Conservation (phyloP, 371 early-diverging fungal species). For the Mucor plumbeus region DNA sequence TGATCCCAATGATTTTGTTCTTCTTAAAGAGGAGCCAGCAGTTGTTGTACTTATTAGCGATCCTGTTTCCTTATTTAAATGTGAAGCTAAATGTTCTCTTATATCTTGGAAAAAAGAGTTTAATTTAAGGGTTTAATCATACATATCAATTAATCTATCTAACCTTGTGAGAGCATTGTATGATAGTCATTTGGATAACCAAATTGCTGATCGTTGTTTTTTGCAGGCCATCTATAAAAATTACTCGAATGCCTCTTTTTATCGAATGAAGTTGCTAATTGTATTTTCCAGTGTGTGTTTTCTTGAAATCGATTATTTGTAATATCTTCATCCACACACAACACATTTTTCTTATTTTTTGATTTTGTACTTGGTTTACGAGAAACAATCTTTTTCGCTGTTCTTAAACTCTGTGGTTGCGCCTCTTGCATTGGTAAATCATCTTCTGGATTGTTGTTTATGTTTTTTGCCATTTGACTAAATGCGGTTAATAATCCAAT, state of each 20-base stretch:
- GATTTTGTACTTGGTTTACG: conserved; percentile 11
- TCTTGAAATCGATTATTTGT: conserved; percentile 6
- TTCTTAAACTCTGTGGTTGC: background rate
- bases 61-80: conserved; percentile 9
- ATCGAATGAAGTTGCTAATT: conserved; percentile 17
- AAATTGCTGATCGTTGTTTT: conserved; percentile 1
- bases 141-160: background rate
- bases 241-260: conserved; percentile 3
- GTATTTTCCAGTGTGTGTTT: conserved; percentile 24
- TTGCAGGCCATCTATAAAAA: conserved; percentile 12
- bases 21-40: conserved; percentile 11
- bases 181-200: conserved; percentile 9
- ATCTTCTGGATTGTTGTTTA: background rate
- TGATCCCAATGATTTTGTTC: conserved; percentile 17
- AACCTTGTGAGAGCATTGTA: conserved; percentile 10
- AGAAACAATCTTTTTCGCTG: background rate
- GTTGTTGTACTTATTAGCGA: conserved; percentile 3
- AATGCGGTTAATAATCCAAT: conserved; percentile 27
- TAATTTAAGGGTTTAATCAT: background rate
- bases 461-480: background rate
- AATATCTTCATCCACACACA: conserved; percentile 31
- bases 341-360: conserved; percentile 21
- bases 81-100: background rate
- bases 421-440: background rate
- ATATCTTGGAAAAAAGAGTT: background rate